Evolutionary conservation across 306 rosid genomes (phyloP).

Genomic region (Castanospermum australe): DNA sequence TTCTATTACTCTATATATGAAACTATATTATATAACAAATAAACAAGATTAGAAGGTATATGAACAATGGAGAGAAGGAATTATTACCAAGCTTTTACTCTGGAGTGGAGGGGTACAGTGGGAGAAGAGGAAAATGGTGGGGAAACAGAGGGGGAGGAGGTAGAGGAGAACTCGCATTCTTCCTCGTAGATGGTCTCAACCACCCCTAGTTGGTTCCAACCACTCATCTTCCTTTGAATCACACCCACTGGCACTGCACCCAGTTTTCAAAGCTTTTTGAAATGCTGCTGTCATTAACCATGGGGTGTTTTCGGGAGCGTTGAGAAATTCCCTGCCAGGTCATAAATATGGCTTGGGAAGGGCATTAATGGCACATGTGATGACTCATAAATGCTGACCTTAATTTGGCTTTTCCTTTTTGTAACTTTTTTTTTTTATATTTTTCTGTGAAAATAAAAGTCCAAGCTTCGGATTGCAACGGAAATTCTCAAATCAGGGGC

Average conservation of each 20-base stretch:
- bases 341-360: conserved; percentile 28
- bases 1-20: too few species aligned
- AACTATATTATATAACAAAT: background rate
- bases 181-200: conserved; percentile 80
- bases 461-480: background rate
- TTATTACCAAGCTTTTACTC: conserved; percentile 56
- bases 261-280: background rate
- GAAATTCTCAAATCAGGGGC: too few species aligned
- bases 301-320: conserved; percentile 19
- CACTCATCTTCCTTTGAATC: conserved; percentile 31
- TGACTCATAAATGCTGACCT: conserved; percentile 50
- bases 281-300: conserved; percentile 11
- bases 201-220: conserved; percentile 48
- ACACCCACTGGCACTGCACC: background rate
- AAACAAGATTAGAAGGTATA: background rate
- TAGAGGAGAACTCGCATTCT: conserved; percentile 53
- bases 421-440: too few species aligned
- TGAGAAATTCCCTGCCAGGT: conserved; percentile 11
- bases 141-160: conserved; percentile 50
- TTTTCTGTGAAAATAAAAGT: background rate
- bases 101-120: conserved; percentile 50
- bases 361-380: conserved; percentile 58
- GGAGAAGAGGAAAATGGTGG: conserved; percentile 48
- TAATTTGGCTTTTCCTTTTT: background rate
- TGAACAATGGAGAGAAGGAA: background rate